These are phyloP conservation scores for Dryas integrifolia DNA, from an alignment of 331 rosid species.

Conservation along the genomic window DNA sequence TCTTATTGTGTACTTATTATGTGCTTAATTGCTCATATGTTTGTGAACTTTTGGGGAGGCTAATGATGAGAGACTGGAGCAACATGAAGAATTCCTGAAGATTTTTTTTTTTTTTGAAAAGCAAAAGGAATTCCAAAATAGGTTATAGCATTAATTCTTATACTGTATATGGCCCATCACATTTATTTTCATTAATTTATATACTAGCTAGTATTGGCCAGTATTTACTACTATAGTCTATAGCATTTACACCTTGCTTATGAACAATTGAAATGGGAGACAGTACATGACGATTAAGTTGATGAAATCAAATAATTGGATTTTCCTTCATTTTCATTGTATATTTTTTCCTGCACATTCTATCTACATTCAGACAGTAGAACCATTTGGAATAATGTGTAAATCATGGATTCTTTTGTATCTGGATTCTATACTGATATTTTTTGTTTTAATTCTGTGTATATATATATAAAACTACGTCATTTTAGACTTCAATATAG, in stretches of 20 bases:
- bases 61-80: background rate
- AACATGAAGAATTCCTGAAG: background rate
- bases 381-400: slow-evolving; percentile 18
- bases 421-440: no score
- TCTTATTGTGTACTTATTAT: slow-evolving; percentile 27
- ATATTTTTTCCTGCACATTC: no score
- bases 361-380: background rate
- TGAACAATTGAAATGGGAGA: background rate
- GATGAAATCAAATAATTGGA: background rate
- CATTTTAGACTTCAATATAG: no score
- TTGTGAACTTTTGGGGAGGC: slow-evolving; percentile 20
- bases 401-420: slow-evolving; percentile 12
- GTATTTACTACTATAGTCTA: background rate
- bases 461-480: no score
- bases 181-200: background rate
- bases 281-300: background rate
- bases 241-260: slow-evolving; percentile 9
- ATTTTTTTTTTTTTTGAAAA: background rate
- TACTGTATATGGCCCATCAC: background rate
- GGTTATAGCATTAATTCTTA: slow-evolving; percentile 33
- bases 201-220: background rate
- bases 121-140: slow-evolving; percentile 14
- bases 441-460: no score
- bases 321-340: slow-evolving; percentile 22
- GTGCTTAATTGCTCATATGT: slow-evolving; percentile 34